Base-by-base conservation (phyloP, 192 early-diverging fungal genomes). In the Backusella australiensis region DNA sequence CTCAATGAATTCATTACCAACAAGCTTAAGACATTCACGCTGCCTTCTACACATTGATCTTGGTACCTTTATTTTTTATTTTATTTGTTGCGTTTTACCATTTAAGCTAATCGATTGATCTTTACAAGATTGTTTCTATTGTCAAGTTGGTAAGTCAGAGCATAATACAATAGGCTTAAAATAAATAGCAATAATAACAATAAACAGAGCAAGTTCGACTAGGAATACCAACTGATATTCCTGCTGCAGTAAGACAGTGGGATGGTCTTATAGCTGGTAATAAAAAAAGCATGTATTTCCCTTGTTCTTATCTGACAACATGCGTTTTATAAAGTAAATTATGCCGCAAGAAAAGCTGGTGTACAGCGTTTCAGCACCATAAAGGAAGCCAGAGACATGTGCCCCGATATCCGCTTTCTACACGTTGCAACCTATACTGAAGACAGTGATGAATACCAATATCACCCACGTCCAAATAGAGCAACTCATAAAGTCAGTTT, bases 171-270 rank as follows among this genome's bases (percentile, higher is more conserved):
- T 21, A 65, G 17, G 17, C 79, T 41, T 36, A 39, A 68, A 69
- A 8, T 67, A 32, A 32, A 38, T 67, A 53, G 59, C 26, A 39
- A 32, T 26, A 21, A 21, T 21, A 36, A 1, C 36, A 21, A 53
- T 32, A 41, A 17, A 21, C 36, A 93, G 92, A 95, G 75, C 89
- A 91, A 81, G 84, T 90, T 11, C 81, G 95, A 35, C 83, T 96
- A 19, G 92, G 88, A 35, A 80, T 95, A 36, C 81, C 91, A 52
- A 65, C 86, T 0, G 88, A 90, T 41, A 67, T 84, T 11, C 96
- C 96, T n/a, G 71, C 96, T 11, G 91, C 89, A 15, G 95, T 96
- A 14, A 95, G 95, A 80, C 97, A 99, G 82, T 99, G 97, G 97
- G 84, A 92, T 32, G 89, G 87, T 6, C 82, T 97, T 26, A 89